phyloP scores from a whole-genome alignment of 1,284 basidiomycete genomes.

The Rhodotorula sp. region DNA sequence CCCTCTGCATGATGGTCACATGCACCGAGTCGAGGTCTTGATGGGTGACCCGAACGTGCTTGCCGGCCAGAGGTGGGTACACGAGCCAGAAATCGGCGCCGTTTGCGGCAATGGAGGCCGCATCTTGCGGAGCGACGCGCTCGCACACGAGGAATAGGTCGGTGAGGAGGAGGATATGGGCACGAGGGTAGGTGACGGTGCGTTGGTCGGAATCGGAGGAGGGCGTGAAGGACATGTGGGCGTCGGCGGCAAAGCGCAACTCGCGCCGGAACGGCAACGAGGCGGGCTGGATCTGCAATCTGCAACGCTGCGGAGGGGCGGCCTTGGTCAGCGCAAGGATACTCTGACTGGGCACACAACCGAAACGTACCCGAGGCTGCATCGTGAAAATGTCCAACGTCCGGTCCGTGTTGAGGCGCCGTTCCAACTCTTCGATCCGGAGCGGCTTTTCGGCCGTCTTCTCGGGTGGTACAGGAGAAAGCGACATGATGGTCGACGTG shows the following conservation, averaged over 20 bases:
- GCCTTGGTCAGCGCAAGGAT: no score
- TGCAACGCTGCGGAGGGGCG: slow-evolving; percentile 64
- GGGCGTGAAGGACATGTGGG: slow-evolving; percentile 74
- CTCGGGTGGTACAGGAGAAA: background rate
- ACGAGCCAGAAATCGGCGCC: slow-evolving; percentile 86
- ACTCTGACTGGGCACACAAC: no score
- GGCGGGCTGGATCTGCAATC: slow-evolving; percentile 84
- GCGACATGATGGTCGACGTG: slow-evolving; percentile 16
- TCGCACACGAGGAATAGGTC: slow-evolving; percentile 80
- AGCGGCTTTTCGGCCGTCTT: background rate
- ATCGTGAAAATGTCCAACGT: slow-evolving; percentile 95
- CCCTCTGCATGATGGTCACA: slow-evolving; percentile 84
- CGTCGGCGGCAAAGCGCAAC: slow-evolving; percentile 72
- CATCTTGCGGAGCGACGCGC: slow-evolving; percentile 36
- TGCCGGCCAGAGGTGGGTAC: slow-evolving; percentile 94
- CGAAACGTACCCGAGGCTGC: slow-evolving; percentile 73
- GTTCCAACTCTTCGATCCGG: slow-evolving; percentile 66
- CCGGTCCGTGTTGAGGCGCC: slow-evolving; percentile 70
- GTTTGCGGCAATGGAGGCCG: background rate
- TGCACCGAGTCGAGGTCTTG: slow-evolving; percentile 65
- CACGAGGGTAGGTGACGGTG: slow-evolving; percentile 70
- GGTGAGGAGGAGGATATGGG: slow-evolving; percentile 84
- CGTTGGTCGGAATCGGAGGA: slow-evolving; percentile 60
- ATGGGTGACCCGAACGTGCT: slow-evolving; percentile 62
- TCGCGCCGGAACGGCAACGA: slow-evolving; percentile 75